These are phyloP conservation scores for Periconia sp. DNA, from an alignment of 2,329 filamentous ascomycete genomes.

Conservation along the genomic window DNA sequence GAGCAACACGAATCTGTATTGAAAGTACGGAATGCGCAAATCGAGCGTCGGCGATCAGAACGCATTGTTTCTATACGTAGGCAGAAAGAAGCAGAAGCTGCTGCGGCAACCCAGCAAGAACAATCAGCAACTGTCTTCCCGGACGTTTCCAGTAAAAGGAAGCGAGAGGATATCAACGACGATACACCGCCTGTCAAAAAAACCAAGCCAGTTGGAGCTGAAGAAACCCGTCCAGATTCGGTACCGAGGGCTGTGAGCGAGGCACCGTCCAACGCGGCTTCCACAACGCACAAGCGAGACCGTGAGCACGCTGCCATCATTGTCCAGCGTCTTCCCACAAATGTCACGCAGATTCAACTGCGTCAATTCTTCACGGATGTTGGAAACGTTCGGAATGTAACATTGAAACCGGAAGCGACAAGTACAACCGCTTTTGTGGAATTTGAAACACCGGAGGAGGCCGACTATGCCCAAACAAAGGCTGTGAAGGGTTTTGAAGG, in stretches of 20 bases:
- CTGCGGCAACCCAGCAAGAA: slow-evolving; percentile 17
- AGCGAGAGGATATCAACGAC: slow-evolving; percentile 59
- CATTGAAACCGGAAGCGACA: slow-evolving; percentile 63
- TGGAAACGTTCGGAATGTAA: slow-evolving; percentile 78
- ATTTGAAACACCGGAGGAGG: slow-evolving; percentile 79
- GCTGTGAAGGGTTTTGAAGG: slow-evolving; percentile 79
- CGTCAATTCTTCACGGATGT: slow-evolving; percentile 91
- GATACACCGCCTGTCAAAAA: slow-evolving; percentile 67
- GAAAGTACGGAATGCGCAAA: slow-evolving; percentile 71
- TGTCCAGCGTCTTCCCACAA: slow-evolving; percentile 72
- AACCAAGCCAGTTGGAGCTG: slow-evolving; percentile 51
- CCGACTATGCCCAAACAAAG: slow-evolving; percentile 75
- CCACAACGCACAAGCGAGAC: slow-evolving; percentile 67
- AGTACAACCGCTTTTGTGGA: slow-evolving; percentile 77
- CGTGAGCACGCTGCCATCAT: slow-evolving; percentile 87
- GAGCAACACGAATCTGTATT: slow-evolving; percentile 85
- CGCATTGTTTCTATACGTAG: slow-evolving; percentile 54
- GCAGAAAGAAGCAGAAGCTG: slow-evolving; percentile 60
- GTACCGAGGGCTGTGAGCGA: slow-evolving; percentile 31
- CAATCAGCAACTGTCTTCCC: slow-evolving; percentile 16
- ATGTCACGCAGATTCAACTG: slow-evolving; percentile 70
- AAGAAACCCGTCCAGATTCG: slow-evolving; percentile 10
- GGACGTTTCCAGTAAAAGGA: slow-evolving; percentile 68
- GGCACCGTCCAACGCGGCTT: slow-evolving; percentile 34
- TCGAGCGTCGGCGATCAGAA: slow-evolving; percentile 68